Conservation (phyloP, 495 filamentous ascomycete species). For the Penicillium waksmanii region DNA sequence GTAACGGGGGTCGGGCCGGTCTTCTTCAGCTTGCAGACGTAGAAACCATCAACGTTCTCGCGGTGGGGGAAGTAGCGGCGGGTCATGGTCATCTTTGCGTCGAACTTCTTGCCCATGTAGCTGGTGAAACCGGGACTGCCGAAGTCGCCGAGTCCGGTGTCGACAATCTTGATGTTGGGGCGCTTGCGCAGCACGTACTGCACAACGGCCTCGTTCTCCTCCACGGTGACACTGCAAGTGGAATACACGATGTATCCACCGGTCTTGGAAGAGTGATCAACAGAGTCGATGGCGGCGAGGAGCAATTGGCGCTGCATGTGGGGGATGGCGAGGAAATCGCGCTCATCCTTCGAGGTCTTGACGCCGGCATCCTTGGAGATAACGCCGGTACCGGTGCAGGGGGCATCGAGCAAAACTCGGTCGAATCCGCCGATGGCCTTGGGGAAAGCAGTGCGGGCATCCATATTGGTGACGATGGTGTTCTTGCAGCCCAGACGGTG, state of each 20-base stretch:
- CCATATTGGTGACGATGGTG: constrained; percentile 91
- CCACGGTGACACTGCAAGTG: constrained; percentile 87
- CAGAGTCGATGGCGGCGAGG: constrained; percentile 90
- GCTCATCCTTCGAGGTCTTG: constrained; percentile 96
- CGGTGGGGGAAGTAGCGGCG: constrained; percentile 91
- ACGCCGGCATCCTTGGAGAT: constrained; percentile 94
- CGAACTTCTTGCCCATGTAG: constrained; percentile 88
- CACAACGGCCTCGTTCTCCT: constrained; percentile 93
- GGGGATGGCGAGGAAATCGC: constrained; percentile 87
- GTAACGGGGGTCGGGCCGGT: constrained; percentile 69
- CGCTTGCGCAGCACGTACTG: constrained; percentile 88
- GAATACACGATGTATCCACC: constrained; percentile 96
- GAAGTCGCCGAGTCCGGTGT: constrained; percentile 85
- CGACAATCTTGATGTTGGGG: constrained; percentile 90
- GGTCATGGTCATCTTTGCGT: constrained; percentile 80
- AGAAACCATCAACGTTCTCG: constrained; percentile 98
- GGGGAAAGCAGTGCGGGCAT: constrained; percentile 85
- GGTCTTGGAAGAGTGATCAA: constrained; percentile 81
- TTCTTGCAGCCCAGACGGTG: constrained; percentile 94
- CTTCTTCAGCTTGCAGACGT: constrained; percentile 97
- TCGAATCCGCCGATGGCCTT: constrained; percentile 95
- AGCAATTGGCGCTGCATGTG: constrained; percentile 94
- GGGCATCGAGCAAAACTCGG: constrained; percentile 77
- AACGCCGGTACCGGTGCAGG: constrained; percentile 83
- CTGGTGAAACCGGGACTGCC: constrained; percentile 87